Evolutionary conservation across 495 filamentous ascomycete genomes (phyloP), one percentile per base, ranked within the genome.

Genomic region (Aspergillus asperescens): DNA sequence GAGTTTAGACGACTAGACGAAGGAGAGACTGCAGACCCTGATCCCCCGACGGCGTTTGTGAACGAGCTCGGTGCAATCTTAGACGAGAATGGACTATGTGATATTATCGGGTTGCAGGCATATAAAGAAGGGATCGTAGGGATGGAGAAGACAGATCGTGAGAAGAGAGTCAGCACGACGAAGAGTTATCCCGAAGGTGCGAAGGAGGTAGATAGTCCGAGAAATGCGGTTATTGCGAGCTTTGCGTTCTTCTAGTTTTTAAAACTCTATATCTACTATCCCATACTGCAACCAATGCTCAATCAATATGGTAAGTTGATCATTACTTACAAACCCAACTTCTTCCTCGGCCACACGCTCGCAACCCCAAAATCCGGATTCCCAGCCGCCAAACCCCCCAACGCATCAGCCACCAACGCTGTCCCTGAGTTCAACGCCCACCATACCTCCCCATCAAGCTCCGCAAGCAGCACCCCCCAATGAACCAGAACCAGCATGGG

Each of bases 181-280:
- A 38, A 20, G 48, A 41, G 15, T 10, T 27, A 41, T 16, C 20
- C 24, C 6, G 48, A 50, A 15, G 22, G 23, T 4, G 48, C 35
- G 4, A 12, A 22, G 9, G 40, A 43, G 35, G 2, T 41, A 7
- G 6, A 40, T 15, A 9, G 5, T 5, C 12, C 23, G 32, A 35
- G 20, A 6, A 19, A 29, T 10, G 34, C 34, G 7, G 24, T 29
- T 7, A 10, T 37, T 37, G 48, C 48, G 24, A 19, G 23, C 10
- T 50, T 50, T 50, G 35, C 48, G 12, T 41, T 50, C 15, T 50
- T 50, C 19, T 43, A 43, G 22, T 42, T 7, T 23, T 42, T 42
- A 28, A n/a, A n/a, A n/a, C n/a, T n/a, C n/a, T n/a, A n/a, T n/a
- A n/a, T n/a, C n/a, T n/a, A n/a, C n/a, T n/a, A n/a, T n/a, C n/a